Evolutionary conservation across 2,329 filamentous ascomycete genomes (phyloP).

Genomic region (Decorospora gaudefroyi): DNA sequence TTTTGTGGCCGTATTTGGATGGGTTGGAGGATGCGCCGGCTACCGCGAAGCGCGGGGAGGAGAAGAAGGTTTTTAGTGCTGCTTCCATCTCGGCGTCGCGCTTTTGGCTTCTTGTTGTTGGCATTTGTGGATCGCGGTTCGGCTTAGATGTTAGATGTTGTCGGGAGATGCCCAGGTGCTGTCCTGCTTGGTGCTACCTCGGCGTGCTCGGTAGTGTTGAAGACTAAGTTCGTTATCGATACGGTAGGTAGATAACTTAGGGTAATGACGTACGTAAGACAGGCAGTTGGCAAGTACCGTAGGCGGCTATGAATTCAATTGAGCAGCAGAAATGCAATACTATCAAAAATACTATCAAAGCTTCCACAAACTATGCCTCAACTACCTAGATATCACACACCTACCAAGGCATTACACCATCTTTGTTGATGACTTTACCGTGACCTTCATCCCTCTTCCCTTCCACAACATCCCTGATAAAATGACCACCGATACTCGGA

Average conservation of each 20-base stretch:
- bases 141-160: too few species aligned
- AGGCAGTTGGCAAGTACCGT: too few species aligned
- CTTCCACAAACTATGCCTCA: too few species aligned
- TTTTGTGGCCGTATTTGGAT: constrained; percentile 85
- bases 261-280: too few species aligned
- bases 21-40: constrained; percentile 86
- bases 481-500: constrained; percentile 43
- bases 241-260: too few species aligned
- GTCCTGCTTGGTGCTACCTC: too few species aligned
- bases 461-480: constrained; percentile 49
- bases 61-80: constrained; percentile 78
- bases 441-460: constrained; percentile 48
- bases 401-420: constrained; percentile 49
- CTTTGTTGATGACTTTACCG: constrained; percentile 45
- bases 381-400: background rate
- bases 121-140: constrained; percentile 27
- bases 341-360: background rate
- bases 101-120: constrained; percentile 34
- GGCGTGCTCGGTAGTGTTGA: too few species aligned
- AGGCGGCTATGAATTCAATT: too few species aligned
- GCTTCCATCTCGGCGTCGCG: constrained; percentile 61
- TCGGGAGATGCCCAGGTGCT: too few species aligned
- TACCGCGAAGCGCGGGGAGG: constrained; percentile 78
- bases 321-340: too few species aligned
- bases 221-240: too few species aligned